Evolutionary conservation across 1,139 yeast genomes (phyloP).

Genomic region (Yamadazyma friedrichii): DNA sequence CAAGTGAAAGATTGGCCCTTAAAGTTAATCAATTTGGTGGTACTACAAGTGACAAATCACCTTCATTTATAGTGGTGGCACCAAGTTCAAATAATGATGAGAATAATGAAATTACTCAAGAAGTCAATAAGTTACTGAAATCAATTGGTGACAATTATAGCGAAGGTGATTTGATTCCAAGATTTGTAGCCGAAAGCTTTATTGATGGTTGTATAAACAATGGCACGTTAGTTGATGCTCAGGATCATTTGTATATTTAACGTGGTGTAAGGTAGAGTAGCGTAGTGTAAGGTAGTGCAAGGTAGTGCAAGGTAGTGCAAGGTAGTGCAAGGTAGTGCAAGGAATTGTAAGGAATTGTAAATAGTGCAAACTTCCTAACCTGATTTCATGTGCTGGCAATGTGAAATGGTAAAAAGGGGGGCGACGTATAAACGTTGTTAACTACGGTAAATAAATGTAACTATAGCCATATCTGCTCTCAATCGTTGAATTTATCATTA

Average conservation of each 20-base stretch:
- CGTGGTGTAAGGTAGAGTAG: background rate
- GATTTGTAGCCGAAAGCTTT: slow-evolving; percentile 46
- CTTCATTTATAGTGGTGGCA: slow-evolving; percentile 1
- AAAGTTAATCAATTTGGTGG: slow-evolving; percentile 12
- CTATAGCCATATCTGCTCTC: too few relatives aligned
- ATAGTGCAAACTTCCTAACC: too few relatives aligned
- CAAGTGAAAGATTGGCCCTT: slow-evolving; percentile 1
- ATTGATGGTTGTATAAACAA: slow-evolving; percentile 39
- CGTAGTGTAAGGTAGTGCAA: background rate
- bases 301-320: background rate
- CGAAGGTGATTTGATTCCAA: slow-evolving; percentile 36
- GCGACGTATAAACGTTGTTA: too few relatives aligned
- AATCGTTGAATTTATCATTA: too few relatives aligned
- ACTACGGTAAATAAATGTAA: too few relatives aligned
- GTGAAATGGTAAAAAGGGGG: too few relatives aligned
- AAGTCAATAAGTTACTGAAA: slow-evolving; percentile 9
- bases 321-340: background rate
- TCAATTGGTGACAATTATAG: slow-evolving; percentile 7
- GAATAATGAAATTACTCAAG: background rate
- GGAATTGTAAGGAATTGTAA: too few relatives aligned
- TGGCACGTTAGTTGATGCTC: slow-evolving; percentile 46
- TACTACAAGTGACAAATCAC: background rate
- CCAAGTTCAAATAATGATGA: background rate
- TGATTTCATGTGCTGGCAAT: too few relatives aligned
- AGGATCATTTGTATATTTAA: slow-evolving; percentile 20